These are phyloP conservation scores for Pleurotus eryngii DNA, from an alignment of 768 basidiomycete species.

Conservation along the genomic window DNA sequence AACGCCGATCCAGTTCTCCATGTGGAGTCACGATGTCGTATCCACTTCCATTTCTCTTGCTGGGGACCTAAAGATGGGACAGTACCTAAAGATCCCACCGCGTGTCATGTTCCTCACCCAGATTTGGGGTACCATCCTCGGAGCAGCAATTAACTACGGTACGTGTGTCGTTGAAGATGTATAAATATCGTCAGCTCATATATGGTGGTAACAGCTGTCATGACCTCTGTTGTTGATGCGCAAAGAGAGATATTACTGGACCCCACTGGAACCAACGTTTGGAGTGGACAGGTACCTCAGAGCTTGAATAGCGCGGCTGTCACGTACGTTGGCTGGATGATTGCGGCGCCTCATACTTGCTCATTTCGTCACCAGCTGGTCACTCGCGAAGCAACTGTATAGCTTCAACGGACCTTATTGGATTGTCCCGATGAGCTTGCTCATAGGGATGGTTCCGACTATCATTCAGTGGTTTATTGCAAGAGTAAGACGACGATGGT, in stretches of 20 bases:
- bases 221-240: slow-evolving; percentile 48
- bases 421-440: slow-evolving; percentile 48
- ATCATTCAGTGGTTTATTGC: slow-evolving; percentile 51
- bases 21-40: slow-evolving; percentile 66
- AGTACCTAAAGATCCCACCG: slow-evolving; percentile 67
- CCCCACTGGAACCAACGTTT: slow-evolving; percentile 53
- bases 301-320: slow-evolving; percentile 55
- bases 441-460: slow-evolving; percentile 53
- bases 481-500: slow-evolving; percentile 31
- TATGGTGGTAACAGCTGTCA: slow-evolving; percentile 40
- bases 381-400: slow-evolving; percentile 56
- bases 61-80: slow-evolving; percentile 68
- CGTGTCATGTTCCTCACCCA: slow-evolving; percentile 64
- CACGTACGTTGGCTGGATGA: slow-evolving; percentile 22
- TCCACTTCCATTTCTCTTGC: slow-evolving; percentile 51
- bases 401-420: slow-evolving; percentile 52
- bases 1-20: slow-evolving; percentile 43
- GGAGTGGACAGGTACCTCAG: slow-evolving; percentile 45
- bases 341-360: not conserved
- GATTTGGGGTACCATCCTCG: slow-evolving; percentile 63
- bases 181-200: no score
- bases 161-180: not conserved
- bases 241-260: slow-evolving; percentile 52
- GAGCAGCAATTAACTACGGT: slow-evolving; percentile 38
- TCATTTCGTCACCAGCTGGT: slow-evolving; percentile 36